A percentile compares a stretch with the other conserved stretches of the same genome.
Conservation (phyloP, 108 stramenopile genomes). For the Mediolabrus comicus region DNA sequence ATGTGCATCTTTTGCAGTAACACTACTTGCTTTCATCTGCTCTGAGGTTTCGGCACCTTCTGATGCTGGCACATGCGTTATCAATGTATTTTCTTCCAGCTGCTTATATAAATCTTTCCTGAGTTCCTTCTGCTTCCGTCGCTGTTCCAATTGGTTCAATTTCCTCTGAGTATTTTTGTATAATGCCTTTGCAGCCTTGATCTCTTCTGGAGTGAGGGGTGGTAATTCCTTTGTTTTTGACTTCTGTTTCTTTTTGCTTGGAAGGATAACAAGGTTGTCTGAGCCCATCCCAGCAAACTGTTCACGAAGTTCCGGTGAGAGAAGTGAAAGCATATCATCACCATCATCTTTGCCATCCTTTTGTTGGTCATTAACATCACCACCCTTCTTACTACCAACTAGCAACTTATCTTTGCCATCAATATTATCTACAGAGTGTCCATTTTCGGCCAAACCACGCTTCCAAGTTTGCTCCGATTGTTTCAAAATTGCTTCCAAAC, state of each 20-base stretch:
- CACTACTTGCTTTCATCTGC: background rate
- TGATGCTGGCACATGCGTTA: conserved; percentile 6
- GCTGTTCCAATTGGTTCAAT: conserved; percentile 63
- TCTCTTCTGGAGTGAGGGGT: conserved; percentile 73
- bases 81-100: conserved; percentile 50
- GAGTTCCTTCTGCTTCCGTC: conserved; percentile 64
- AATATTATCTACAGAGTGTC: conserved; percentile 2
- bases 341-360: conserved; percentile 11
- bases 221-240: conserved; percentile 30
- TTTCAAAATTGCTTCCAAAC: conserved; percentile 52
- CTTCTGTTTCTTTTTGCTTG: conserved; percentile 50
- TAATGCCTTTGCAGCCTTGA: conserved; percentile 61
- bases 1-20: conserved; percentile 26
- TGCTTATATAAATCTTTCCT: conserved; percentile 64
- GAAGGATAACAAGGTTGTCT: conserved; percentile 46
- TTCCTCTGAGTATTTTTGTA: conserved; percentile 75
- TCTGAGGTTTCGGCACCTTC: conserved; percentile 4
- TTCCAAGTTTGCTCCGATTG: conserved; percentile 58
- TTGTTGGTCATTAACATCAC: background rate
- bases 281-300: conserved; percentile 44
- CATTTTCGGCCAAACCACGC: conserved; percentile 17
- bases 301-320: conserved; percentile 61
- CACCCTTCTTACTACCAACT: conserved; percentile 17
- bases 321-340: conserved; percentile 42
- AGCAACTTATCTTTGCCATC: conserved; percentile 15